These are phyloP conservation scores for Coprinopsis cinerea DNA, from an alignment of 768 basidiomycete species.

Conservation along the genomic window DNA sequence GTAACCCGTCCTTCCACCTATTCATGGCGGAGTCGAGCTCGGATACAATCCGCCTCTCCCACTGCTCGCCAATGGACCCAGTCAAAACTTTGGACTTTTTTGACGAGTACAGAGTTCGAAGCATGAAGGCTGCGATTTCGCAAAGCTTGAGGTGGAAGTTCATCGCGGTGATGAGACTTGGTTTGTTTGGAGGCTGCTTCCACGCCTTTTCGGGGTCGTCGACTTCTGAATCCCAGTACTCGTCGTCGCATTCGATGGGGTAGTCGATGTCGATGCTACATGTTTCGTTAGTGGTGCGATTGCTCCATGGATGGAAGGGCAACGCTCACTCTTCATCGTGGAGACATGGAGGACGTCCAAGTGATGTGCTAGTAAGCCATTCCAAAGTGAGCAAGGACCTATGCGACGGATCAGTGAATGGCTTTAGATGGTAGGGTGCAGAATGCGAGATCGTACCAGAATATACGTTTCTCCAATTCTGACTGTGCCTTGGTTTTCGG, in stretches of 20 bases:
- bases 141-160: slow-evolving; percentile 47
- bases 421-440: not conserved
- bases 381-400: slow-evolving; percentile 30
- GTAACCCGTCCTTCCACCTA: slow-evolving; percentile 58
- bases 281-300: too few relatives aligned
- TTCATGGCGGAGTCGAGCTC: slow-evolving; percentile 57
- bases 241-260: slow-evolving; percentile 54
- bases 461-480: slow-evolving; percentile 57
- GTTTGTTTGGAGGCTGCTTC: slow-evolving; percentile 58
- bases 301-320: too few relatives aligned
- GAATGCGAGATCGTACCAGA: slow-evolving; percentile 33
- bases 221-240: slow-evolving; percentile 34
- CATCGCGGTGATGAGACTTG: slow-evolving; percentile 49
- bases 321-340: slow-evolving; percentile 64
- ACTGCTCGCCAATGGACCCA: slow-evolving; percentile 45
- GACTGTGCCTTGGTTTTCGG: slow-evolving; percentile 35
- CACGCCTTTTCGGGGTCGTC: slow-evolving; percentile 43
- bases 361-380: slow-evolving; percentile 34
- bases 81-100: slow-evolving; percentile 34
- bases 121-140: slow-evolving; percentile 57
- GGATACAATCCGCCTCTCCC: slow-evolving; percentile 51
- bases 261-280: slow-evolving; percentile 40
- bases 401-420: not conserved
- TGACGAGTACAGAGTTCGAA: slow-evolving; percentile 51
- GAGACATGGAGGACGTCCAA: slow-evolving; percentile 63